phyloP scores from a whole-genome alignment of 257 asterid genomes.

The Cruciata laevipes region DNA sequence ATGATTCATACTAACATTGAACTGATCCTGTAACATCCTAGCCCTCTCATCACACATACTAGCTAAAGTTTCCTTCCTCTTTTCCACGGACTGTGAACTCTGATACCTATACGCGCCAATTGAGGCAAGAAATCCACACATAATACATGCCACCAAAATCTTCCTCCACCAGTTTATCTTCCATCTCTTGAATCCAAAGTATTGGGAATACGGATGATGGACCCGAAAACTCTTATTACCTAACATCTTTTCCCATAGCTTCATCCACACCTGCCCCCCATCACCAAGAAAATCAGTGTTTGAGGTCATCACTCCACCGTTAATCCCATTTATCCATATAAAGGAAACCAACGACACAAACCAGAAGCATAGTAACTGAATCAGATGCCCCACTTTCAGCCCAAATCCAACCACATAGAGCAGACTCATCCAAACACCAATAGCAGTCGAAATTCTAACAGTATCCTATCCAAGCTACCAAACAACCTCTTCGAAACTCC shows the following conservation, averaged over 20 bases:
- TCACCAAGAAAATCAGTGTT: conserved; percentile 48
- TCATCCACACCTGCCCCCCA: conserved; percentile 55
- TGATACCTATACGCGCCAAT: conserved; percentile 42
- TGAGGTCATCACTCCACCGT: conserved; percentile 61
- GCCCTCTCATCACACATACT: conserved; percentile 99
- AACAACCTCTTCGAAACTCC: conserved; percentile 14
- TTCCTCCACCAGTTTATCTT: conserved; percentile 58
- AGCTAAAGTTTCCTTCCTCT: conserved; percentile 77
- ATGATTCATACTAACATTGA: conserved; percentile 91
- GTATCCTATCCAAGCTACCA: conserved; percentile 13
- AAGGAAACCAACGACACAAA: conserved; percentile 59
- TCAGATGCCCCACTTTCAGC: conserved; percentile 70
- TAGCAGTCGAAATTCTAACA: conserved; percentile 16
- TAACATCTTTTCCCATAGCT: conserved; percentile 48
- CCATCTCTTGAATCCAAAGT: conserved; percentile 41
- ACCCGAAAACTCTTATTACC: conserved; percentile 39
- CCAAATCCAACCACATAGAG: conserved; percentile 72
- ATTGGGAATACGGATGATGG: conserved; percentile 49
- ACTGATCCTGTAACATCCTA: conserved; percentile 96
- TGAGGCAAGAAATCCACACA: conserved; percentile 33
- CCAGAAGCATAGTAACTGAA: conserved; percentile 65
- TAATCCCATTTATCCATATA: conserved; percentile 51
- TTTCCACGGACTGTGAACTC: conserved; percentile 52
- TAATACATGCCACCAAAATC: conserved; percentile 48
- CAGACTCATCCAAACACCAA: conserved; percentile 61